Base-by-base conservation (phyloP, 805 yeast species). In the Pichia scutulata region DNA sequence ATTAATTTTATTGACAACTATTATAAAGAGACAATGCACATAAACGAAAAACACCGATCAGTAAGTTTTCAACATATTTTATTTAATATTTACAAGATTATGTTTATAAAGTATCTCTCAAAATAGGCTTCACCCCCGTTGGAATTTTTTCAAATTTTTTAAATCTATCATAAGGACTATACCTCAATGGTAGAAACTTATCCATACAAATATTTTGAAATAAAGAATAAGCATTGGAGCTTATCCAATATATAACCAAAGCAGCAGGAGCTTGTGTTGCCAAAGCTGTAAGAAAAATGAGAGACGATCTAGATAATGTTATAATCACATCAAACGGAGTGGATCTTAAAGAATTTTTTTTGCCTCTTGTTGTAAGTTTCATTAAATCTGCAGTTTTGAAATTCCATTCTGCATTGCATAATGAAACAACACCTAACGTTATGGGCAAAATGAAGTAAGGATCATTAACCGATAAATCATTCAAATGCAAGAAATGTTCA, bases 221-320 rank as follows among this genome's bases (percentile, higher is more conserved):
- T 52, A 87, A 68, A 2, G 97, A 89, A 62, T 74, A 90, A 4
- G 75, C 57, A 62, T 89, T 90, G 0, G 97, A 89, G 43, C 92
- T 81, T 28, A 88, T 75, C 99, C 98, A 92, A 67, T 90, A 92
- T n/a, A 89, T 63, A 0, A 84, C 79, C 36, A 90, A 69, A 0
- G 95, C 88, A 26, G 83, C 71, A 0, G 98, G 96, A 0, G 96
- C 95, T 59, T 89, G 93, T 40, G 89, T 78, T 0, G 96, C 75
- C 19, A 89, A 72, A 6, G 89, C 89, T 84, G 89, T 88, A 67
- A 92, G 72, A 55, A 87, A 80, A 1, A 89, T 80, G 47, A 86
- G 80, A 22, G 92, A 81, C 55, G 87, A 72, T 59, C 97, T 73
- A 2, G 95, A 79, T 2, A 86, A 60, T 54, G 81, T 88, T 49